Conservation (phyloP, 768 basidiomycete species). For the Pisolithus sp. region DNA sequence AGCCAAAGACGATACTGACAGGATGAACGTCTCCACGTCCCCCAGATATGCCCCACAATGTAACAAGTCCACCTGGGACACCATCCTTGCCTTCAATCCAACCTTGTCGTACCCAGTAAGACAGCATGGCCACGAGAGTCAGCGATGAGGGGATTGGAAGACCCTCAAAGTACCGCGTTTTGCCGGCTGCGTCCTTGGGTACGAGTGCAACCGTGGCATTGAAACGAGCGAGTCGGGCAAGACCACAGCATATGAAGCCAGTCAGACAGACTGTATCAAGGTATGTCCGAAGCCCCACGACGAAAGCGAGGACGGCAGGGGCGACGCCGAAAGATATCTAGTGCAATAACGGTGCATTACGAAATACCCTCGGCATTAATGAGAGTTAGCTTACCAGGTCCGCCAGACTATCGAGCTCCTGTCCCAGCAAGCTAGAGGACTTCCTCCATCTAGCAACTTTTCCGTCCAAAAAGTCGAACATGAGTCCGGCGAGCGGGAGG, state of each 20-base stretch:
- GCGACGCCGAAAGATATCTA: constrained; percentile 98
- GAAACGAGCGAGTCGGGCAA: constrained; percentile 95
- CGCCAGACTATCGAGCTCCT: constrained; percentile 95
- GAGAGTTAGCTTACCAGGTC: constrained; percentile 62
- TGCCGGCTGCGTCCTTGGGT: constrained; percentile 82
- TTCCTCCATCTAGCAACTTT: constrained; percentile 98
- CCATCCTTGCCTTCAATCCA: constrained; percentile 79
- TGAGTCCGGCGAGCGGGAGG: constrained; percentile 87
- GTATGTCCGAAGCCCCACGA: constrained; percentile 83
- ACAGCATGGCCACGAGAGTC: constrained; percentile 68
- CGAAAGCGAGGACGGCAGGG: constrained; percentile 88
- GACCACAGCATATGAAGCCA: constrained; percentile 90
- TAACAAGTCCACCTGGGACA: constrained; percentile 68
- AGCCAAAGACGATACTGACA: constrained; percentile 67
- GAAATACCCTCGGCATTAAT: constrained; percentile 3
- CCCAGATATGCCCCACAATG: constrained; percentile 63
- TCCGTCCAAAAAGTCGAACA: constrained; percentile 97
- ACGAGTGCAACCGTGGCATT: constrained; percentile 96
- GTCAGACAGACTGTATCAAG: constrained; percentile 85
- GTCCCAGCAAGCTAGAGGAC: constrained; percentile 90
- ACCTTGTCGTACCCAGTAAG: constrained; percentile 76
- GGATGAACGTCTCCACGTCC: constrained; percentile 83
- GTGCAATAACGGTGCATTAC: not conserved
- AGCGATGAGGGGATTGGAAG: constrained; percentile 93
- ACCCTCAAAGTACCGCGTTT: constrained; percentile 94